Base-by-base conservation (phyloP, 192 early-diverging fungal genomes). In the Allomyces macrogynus region DNA sequence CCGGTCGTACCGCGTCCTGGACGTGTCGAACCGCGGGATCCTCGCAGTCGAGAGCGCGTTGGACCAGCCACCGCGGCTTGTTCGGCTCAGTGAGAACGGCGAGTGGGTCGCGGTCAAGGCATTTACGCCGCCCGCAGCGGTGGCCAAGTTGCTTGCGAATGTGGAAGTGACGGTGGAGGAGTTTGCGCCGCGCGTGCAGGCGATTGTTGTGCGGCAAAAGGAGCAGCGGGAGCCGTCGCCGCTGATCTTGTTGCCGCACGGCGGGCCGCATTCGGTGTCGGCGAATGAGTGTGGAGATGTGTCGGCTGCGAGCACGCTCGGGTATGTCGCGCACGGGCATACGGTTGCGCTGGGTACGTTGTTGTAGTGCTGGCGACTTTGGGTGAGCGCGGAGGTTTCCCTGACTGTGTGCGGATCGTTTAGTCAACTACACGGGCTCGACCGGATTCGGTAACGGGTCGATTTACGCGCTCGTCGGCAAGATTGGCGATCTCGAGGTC, bases 381-480 rank as follows among this genome's bases (percentile, higher is more conserved):
- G n/a, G n/a, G n/a, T n/a, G n/a, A n/a, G n/a, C n/a, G n/a, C n/a
- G n/a, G n/a, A n/a, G n/a, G n/a, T n/a, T n/a, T n/a, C n/a, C n/a
- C n/a, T n/a, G n/a, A n/a, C n/a, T n/a, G n/a, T n/a, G n/a, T n/a
- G n/a, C n/a, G n/a, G n/a, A n/a, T n/a, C n/a, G n/a, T n/a, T 62
- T 80, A 69, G 80, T 88, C 66, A 91, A 91, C 68, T 91, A 86
- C 70, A 82, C 86, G 3, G 89, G 89, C 18, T 86, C 84, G 61
- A 71, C 80, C 62, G 89, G 89, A 22, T 90, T 79, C 72, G 89
- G 89, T n/a, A 82, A 89, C 64, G 74, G 77, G 42, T 74, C 77
- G 23, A 74, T 90, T 8, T 73, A 84, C 25, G 72, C 70, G 27
- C 72, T 89, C 61, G 69, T 88, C 43, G 87, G 87, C 24, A 66